phyloP scores from a whole-genome alignment of 805 yeast genomes.

The Danielia oregonensis region DNA sequence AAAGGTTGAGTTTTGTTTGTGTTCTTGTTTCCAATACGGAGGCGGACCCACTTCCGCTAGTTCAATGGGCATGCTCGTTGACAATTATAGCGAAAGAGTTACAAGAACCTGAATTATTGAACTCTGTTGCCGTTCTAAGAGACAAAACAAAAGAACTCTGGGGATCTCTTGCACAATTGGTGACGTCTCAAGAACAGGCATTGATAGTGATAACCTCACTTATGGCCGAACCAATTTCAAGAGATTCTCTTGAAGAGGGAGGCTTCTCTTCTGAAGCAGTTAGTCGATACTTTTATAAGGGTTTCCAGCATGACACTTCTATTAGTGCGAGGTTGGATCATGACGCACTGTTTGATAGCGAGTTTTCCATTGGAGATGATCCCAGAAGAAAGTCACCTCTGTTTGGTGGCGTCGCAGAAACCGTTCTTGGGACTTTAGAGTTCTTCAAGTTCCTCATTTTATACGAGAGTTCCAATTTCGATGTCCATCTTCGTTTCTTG shows the following conservation, averaged over 20 bases:
- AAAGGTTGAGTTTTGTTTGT: neutral
- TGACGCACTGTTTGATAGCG: neutral
- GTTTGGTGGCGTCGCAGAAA: no score
- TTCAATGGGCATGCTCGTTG: neutral
- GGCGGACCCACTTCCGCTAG: neutral
- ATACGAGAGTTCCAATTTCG: constrained; percentile 4
- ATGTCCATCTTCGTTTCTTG: constrained; percentile 1
- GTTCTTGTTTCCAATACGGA: neutral
- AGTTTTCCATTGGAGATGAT: neutral
- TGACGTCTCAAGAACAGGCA: neutral
- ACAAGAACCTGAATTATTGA: neutral
- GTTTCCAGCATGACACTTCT: no score
- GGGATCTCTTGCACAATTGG: neutral
- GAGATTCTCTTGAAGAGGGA: no score
- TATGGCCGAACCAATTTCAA: no score
- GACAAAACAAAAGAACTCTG: neutral
- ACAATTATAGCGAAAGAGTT: neutral
- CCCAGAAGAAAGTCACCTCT: neutral
- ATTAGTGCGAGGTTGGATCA: no score
- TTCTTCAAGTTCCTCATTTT: constrained; percentile 8
- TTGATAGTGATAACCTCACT: neutral
- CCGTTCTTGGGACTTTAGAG: neutral
- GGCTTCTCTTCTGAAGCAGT: no score
- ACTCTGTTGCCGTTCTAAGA: no score
- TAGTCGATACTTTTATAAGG: no score